Base-by-base conservation (phyloP, 306 rosid species). In the Sphenostylis stenocarpa region DNA sequence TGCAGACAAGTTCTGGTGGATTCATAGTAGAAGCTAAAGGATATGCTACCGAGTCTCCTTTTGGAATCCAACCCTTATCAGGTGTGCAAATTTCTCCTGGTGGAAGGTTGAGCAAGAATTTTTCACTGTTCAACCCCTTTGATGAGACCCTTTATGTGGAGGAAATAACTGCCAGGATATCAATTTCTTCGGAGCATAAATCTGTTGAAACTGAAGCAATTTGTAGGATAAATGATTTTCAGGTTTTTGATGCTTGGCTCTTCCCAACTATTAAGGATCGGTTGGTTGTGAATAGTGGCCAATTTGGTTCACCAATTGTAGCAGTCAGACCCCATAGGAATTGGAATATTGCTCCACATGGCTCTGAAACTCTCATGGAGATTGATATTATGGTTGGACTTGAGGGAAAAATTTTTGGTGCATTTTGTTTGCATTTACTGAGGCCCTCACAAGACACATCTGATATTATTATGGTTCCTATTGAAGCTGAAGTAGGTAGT, bases 1-100 rank as follows among this genome's bases (percentile, higher is more conserved):
- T 95, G 84, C 99, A 95, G 89, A 95, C 99, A 66, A 91, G 86
- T 69, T 80, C 79, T 33, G 99, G 99, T 79, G 99, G 99, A 47
- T 92, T 95, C 82, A 73, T 95, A 77, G 67, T 95, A 58, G 90
- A 86, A 77, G 96, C 96, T 41, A 88, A 86, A 76, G 99, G 97
- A 62, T 76, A 84, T 79, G 91, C 96, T 55, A 75, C 80, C 0
- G 97, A 95, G 76, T 92, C 97, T 52, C 96, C 97, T 67, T 88
- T 89, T 84, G 94, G 91, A 81, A 85, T 89, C 82, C 89, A 87
- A 61, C 91, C 96, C 41, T 64, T 89, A 60, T 73, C 78, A 29
- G 90, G 87, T 55, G 44, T 86, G 77, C 87, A 86, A 71, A 76
- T 79, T 72, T 88, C 89, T 80, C 82, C 94, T 7, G 84, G 90